Evolutionary conservation across 495 filamentous ascomycete species (phyloP).

Genomic region (Aspergillus wentii): DNA sequence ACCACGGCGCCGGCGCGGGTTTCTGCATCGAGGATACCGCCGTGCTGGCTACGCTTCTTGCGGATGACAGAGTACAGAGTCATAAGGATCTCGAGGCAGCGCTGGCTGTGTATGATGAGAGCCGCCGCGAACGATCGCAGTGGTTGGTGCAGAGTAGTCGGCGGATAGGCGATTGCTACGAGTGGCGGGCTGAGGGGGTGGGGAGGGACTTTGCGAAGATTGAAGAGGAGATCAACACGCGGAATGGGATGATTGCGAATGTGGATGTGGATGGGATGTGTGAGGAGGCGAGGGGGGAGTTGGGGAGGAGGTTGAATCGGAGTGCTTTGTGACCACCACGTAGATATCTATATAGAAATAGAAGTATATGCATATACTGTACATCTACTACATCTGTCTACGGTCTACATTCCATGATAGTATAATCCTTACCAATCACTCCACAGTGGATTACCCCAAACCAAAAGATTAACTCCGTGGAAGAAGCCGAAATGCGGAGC

Average conservation of each 20-base stretch:
- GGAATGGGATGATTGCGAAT: conserved; percentile 18
- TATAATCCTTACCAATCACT: no score
- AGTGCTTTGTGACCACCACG: no score
- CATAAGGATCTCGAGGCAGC: conserved; percentile 12
- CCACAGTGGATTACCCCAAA: no score
- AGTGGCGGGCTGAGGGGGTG: conserved; percentile 17
- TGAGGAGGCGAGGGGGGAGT: conserved; percentile 5
- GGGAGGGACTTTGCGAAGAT: conserved; percentile 17
- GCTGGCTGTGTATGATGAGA: conserved; percentile 14
- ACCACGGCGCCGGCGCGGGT: conserved; percentile 53
- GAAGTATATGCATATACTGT: no score
- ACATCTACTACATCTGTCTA: no score
- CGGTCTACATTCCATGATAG: no score
- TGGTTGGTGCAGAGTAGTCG: conserved; percentile 32
- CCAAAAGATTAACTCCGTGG: no score
- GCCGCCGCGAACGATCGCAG: conserved; percentile 21
- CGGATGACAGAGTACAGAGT: conserved; percentile 10
- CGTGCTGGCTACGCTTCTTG: conserved; percentile 36
- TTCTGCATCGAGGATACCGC: conserved; percentile 53
- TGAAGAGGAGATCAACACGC: conserved; percentile 21
- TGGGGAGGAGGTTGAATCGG: conserved; percentile 10
- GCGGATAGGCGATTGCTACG: conserved; percentile 24
- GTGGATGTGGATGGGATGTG: conserved; percentile 16
- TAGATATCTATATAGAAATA: no score
- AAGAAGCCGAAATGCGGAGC: no score